These are phyloP conservation scores for Tetrahymena elliotti DNA, from an alignment of 73 alveolate species.

Conservation along the genomic window DNA sequence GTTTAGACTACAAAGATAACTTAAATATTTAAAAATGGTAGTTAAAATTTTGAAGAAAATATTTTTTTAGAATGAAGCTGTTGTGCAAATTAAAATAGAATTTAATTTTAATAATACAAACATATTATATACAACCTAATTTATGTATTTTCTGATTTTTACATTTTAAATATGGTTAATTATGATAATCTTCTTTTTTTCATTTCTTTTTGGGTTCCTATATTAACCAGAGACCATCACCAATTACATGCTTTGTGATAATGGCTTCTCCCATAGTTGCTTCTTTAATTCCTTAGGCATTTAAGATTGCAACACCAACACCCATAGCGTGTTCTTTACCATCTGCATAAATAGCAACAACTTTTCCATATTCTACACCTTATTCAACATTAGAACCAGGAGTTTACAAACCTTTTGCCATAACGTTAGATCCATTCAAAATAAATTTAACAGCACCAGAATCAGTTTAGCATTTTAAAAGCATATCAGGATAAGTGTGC, in stretches of 20 bases:
- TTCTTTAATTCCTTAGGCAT: constrained; percentile 60
- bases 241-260: constrained; percentile 28
- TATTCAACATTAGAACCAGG: constrained; percentile 67
- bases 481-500: constrained; percentile 79
- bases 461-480: constrained; percentile 73
- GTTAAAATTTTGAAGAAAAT: neutral
- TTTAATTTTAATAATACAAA: neutral
- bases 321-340: constrained; percentile 88
- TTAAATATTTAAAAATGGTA: too few relatives aligned
- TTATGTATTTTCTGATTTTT: neutral
- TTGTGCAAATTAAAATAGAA: neutral
- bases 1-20: neutral
- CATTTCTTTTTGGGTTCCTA: neutral
- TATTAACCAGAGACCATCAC: constrained; percentile 61
- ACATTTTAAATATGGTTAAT: neutral
- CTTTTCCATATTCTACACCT: constrained; percentile 52
- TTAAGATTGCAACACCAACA: constrained; percentile 71
- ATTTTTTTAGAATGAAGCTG: neutral
- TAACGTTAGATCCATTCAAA: constrained; percentile 78
- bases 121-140: neutral
- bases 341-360: constrained; percentile 77
- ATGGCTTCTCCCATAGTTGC: constrained; percentile 71
- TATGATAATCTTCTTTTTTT: neutral
- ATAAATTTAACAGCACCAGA: constrained; percentile 79
- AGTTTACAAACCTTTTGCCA: constrained; percentile 80